A percentile compares a stretch with the other conserved stretches of the same genome.
These are phyloP conservation scores for Ascochyta pisi DNA, from an alignment of 2,329 filamentous ascomycete genomes.

Conservation along the genomic window DNA sequence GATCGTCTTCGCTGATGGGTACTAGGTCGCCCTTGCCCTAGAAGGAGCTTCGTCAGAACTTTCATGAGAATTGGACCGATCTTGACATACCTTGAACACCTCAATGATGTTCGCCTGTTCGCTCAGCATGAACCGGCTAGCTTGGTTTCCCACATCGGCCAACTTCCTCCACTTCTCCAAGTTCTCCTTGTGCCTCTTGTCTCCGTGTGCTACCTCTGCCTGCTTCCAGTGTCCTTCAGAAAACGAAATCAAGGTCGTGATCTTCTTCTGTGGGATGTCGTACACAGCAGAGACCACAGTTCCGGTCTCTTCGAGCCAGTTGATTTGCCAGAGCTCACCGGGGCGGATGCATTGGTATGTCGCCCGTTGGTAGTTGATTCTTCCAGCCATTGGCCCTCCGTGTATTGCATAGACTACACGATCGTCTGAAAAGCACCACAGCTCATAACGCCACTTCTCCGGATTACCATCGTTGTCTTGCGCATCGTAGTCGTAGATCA, in stretches of 20 bases:
- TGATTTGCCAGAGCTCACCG: slow-evolving; percentile 66
- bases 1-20: slow-evolving; percentile 49
- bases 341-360: slow-evolving; percentile 65
- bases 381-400: slow-evolving; percentile 60
- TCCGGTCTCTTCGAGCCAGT: slow-evolving; percentile 67
- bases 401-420: slow-evolving; percentile 66
- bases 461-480: slow-evolving; percentile 57
- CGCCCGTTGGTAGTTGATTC: slow-evolving; percentile 61
- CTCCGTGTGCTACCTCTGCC: slow-evolving; percentile 59
- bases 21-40: slow-evolving; percentile 54
- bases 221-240: slow-evolving; percentile 64
- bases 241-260: slow-evolving; percentile 63
- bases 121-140: slow-evolving; percentile 59
- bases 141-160: slow-evolving; percentile 58
- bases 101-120: slow-evolving; percentile 62
- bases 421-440: slow-evolving; percentile 64
- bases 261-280: slow-evolving; percentile 58
- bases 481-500: slow-evolving; percentile 65
- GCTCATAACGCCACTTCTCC: slow-evolving; percentile 67
- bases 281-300: slow-evolving; percentile 64
- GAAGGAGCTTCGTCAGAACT: background rate
- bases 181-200: slow-evolving; percentile 61
- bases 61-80: background rate
- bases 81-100: slow-evolving; percentile 51
- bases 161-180: slow-evolving; percentile 60